These are phyloP conservation scores for Sphagnum contortum DNA, from an alignment of 225 moss, liverwort and hornwort species.

Conservation along the genomic window DNA sequence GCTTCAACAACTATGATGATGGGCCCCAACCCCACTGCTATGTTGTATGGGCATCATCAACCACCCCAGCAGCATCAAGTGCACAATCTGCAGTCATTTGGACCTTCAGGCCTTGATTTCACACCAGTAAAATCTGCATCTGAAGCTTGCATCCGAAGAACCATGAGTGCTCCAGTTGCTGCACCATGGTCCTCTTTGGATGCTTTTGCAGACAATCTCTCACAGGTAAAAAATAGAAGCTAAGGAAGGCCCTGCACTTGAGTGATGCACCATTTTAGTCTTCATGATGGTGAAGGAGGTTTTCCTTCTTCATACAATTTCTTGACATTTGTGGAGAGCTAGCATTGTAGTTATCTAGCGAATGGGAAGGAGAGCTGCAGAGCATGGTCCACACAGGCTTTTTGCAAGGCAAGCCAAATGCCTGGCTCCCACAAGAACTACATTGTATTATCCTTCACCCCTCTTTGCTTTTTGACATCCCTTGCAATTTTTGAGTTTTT, in stretches of 20 bases:
- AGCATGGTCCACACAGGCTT: conserved; percentile 15
- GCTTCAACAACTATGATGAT: no score
- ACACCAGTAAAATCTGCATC: no score
- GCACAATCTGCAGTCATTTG: no score
- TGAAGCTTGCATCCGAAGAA: conserved; percentile 1
- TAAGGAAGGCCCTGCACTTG: no score
- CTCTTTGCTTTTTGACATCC: background rate
- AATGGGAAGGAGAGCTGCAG: conserved; percentile 18
- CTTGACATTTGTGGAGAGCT: no score
- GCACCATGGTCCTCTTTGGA: conserved; percentile 5
- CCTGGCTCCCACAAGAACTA: conserved; percentile 5
- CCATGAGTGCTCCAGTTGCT: conserved; percentile 6
- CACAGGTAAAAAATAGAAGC: background rate
- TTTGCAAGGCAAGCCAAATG: conserved; percentile 1
- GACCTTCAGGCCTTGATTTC: no score
- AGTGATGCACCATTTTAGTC: no score
- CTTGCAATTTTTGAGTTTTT: background rate
- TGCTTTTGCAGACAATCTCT: conserved; percentile 1
- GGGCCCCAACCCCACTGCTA: no score
- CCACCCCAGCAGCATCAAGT: no score
- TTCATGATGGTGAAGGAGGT: no score
- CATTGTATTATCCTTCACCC: background rate
- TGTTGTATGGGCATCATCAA: no score
- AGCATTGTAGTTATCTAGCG: conserved; percentile 2
- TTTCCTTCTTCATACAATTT: no score